These are phyloP conservation scores for Russula olivacea DNA, from an alignment of 768 basidiomycete genomes.

Conservation along the genomic window DNA sequence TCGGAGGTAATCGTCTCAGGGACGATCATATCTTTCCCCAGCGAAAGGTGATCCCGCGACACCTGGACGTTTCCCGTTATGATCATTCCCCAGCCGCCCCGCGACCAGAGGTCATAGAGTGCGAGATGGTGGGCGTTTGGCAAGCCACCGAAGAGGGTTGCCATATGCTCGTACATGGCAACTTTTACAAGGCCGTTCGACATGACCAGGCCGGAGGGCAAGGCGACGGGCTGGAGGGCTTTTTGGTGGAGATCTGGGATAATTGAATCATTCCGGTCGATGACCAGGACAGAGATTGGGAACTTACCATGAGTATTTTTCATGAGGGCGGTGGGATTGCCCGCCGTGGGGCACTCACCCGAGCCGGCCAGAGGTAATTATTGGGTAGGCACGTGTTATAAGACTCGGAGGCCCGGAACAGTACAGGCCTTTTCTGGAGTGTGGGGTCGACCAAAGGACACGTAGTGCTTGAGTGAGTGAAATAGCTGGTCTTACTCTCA, in stretches of 20 bases:
- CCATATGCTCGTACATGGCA: slow-evolving; percentile 86
- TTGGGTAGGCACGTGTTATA: slow-evolving; percentile 1
- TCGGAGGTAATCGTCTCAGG: slow-evolving; percentile 42
- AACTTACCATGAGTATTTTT: slow-evolving; percentile 13
- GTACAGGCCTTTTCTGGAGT: neutral
- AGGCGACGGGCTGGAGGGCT: slow-evolving; percentile 11
- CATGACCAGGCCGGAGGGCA: slow-evolving; percentile 20
- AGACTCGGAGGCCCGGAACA: neutral
- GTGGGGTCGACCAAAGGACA: neutral
- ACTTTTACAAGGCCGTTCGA: slow-evolving; percentile 45
- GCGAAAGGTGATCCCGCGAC: slow-evolving; percentile 50
- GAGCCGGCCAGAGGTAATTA: no score
- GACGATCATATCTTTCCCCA: slow-evolving; percentile 68
- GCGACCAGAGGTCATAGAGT: slow-evolving; percentile 72
- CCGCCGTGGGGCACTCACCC: neutral
- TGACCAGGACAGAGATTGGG: neutral
- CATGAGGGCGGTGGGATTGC: neutral
- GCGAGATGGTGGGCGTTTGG: slow-evolving; percentile 59
- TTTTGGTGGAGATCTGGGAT: neutral
- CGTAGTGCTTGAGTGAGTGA: neutral
- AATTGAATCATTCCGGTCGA: neutral
- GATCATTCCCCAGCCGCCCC: slow-evolving; percentile 80
- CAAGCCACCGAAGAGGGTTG: slow-evolving; percentile 55
- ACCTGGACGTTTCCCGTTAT: slow-evolving; percentile 84
- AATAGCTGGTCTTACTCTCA: neutral